These are phyloP conservation scores for Malus hybrid DNA, from an alignment of 331 rosid genomes.

Conservation along the genomic window DNA sequence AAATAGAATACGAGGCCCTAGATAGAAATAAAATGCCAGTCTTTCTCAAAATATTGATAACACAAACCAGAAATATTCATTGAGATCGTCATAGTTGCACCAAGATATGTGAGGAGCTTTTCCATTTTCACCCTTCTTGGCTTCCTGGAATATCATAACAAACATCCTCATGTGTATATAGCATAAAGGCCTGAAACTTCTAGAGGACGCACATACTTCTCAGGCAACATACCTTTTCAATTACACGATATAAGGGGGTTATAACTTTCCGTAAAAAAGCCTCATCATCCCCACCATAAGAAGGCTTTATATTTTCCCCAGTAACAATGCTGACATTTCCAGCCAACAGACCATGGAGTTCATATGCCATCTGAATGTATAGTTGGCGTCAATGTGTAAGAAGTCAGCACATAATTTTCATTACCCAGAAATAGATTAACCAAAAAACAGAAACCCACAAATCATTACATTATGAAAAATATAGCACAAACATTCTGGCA, in stretches of 20 bases:
- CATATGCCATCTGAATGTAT: slow-evolving; percentile 83
- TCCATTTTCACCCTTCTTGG: slow-evolving; percentile 64
- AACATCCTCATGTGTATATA: slow-evolving; percentile 19
- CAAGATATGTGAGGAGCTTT: slow-evolving; percentile 77
- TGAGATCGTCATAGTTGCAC: slow-evolving; percentile 95
- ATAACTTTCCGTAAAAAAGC: slow-evolving; percentile 90
- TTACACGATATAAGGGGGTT: slow-evolving; percentile 76
- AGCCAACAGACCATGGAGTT: slow-evolving; percentile 92
- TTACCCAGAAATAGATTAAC: background rate
- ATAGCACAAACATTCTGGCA: slow-evolving; percentile 95
- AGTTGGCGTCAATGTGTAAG: background rate
- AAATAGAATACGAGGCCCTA: slow-evolving; percentile 2
- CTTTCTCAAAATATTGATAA: slow-evolving; percentile 9
- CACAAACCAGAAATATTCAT: slow-evolving; percentile 87
- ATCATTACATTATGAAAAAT: slow-evolving; percentile 74
- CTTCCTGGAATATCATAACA: slow-evolving; percentile 49
- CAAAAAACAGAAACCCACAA: background rate
- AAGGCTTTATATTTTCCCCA: slow-evolving; percentile 97
- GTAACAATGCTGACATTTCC: slow-evolving; percentile 98
- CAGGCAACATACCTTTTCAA: slow-evolving; percentile 50
- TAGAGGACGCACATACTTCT: slow-evolving; percentile 7
- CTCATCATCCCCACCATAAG: slow-evolving; percentile 98
- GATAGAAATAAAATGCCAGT: slow-evolving; percentile 9
- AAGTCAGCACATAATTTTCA: background rate
- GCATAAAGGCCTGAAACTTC: slow-evolving; percentile 17